phyloP scores from a whole-genome alignment of 208 protist species.

The Leishmania major region DNA sequence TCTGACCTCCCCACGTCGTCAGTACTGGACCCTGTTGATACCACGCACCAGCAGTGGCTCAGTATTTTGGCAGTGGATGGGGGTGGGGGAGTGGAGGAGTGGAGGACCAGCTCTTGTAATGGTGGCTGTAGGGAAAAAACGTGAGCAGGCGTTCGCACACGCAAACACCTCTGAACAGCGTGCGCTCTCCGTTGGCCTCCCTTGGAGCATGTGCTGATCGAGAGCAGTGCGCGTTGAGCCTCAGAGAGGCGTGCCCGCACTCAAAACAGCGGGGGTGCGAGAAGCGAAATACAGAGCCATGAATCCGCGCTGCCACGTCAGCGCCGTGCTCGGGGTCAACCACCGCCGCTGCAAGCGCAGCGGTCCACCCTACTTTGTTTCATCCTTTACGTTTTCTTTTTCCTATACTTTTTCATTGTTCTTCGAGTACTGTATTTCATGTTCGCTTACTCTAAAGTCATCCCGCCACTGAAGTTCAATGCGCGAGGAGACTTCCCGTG shows the following conservation, averaged over 20 bases:
- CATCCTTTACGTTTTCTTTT: no score
- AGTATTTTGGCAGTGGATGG: not conserved
- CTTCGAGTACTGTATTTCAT: no score
- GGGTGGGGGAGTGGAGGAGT: not conserved
- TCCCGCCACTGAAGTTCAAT: no score
- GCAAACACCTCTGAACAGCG: not conserved
- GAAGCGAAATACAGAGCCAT: no score
- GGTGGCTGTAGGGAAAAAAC: not conserved
- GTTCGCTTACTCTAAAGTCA: no score
- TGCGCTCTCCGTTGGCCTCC: not conserved
- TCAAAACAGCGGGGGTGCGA: no score
- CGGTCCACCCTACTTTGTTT: no score
- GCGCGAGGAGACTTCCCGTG: no score
- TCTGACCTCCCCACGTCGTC: not conserved
- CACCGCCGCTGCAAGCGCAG: no score
- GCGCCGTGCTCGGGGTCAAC: no score
- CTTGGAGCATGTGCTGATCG: not conserved
- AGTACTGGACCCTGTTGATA: not conserved
- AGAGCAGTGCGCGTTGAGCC: not conserved
- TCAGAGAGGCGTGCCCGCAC: not conserved
- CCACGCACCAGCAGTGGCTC: not conserved
- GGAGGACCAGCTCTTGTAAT: not conserved
- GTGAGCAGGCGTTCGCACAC: not conserved
- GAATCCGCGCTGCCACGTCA: no score
- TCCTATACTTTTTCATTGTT: no score